Evolutionary conservation across 2,329 filamentous ascomycete species (phyloP).

Genomic region (Pestalotiopsis sp.): DNA sequence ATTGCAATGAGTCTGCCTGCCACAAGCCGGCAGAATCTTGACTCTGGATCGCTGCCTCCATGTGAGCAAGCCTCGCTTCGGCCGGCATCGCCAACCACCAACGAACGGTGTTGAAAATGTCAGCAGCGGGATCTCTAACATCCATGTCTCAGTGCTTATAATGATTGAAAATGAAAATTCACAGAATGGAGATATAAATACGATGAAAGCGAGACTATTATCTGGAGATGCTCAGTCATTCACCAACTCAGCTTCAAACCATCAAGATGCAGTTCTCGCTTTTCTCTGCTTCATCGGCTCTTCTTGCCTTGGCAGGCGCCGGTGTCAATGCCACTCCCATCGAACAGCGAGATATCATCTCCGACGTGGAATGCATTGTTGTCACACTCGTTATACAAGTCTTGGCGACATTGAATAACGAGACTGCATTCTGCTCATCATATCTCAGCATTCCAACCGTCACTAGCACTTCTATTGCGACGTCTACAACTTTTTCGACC

Average conservation of each 20-base stretch:
- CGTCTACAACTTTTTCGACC: not conserved
- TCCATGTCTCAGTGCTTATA: not conserved
- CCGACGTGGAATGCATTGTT: not conserved
- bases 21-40: not conserved
- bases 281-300: not conserved
- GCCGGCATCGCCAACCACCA: not conserved
- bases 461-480: not conserved
- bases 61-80: not conserved
- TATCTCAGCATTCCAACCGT: constrained; percentile 2
- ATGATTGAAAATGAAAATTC: not conserved
- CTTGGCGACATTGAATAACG: not conserved
- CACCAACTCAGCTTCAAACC: not conserved
- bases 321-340: not conserved
- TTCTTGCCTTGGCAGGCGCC: not conserved
- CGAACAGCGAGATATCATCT: not conserved
- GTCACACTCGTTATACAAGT: not conserved
- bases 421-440: constrained; percentile 1
- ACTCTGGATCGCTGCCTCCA: not conserved
- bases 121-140: not conserved
- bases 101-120: not conserved
- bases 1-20: not conserved
- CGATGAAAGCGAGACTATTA: not conserved
- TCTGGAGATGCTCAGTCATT: not conserved
- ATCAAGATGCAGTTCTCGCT: not conserved
- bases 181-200: not conserved